phyloP scores from a whole-genome alignment of 805 yeast species.

The Scheffersomyces coipomensis region DNA sequence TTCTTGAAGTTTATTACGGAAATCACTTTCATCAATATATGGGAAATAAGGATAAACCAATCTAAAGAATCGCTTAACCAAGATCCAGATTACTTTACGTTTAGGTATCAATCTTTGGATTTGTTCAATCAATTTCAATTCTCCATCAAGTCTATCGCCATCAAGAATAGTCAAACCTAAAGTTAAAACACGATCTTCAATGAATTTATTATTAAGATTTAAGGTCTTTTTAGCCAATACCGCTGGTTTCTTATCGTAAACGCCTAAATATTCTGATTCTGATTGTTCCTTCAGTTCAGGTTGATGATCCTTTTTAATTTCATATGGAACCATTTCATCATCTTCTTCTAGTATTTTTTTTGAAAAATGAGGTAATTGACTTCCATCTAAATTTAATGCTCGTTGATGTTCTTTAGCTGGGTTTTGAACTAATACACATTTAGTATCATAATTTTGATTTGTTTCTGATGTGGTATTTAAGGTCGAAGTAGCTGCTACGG shows the following conservation, averaged over 20 bases:
- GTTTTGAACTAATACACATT: conserved; percentile 14
- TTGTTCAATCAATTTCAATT: conserved; percentile 30
- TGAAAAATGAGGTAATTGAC: conserved; percentile 17
- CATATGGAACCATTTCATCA: conserved; percentile 28
- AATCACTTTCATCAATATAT: conserved; percentile 55
- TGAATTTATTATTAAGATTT: neutral
- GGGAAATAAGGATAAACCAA: conserved; percentile 61
- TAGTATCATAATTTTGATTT: conserved; percentile 5
- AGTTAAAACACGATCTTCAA: conserved; percentile 12
- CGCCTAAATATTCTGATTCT: no score
- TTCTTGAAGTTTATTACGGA: conserved; percentile 35
- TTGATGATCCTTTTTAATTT: conserved; percentile 12
- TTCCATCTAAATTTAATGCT: conserved; percentile 16
- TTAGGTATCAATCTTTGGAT: conserved; percentile 45
- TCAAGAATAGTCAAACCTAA: conserved; percentile 11
- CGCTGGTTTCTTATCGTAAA: no score
- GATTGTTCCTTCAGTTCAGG: conserved; percentile 7
- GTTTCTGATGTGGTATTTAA: neutral
- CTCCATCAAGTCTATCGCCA: conserved; percentile 17
- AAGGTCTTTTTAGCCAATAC: neutral
- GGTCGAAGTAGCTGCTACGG: neutral
- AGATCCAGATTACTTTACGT: conserved; percentile 49
- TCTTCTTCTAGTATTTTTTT: conserved; percentile 33
- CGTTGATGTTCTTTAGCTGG: conserved; percentile 18
- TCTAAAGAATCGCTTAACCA: conserved; percentile 56